Conservation (phyloP, 768 basidiomycete genomes). For the Tremella fuciformis region DNA sequence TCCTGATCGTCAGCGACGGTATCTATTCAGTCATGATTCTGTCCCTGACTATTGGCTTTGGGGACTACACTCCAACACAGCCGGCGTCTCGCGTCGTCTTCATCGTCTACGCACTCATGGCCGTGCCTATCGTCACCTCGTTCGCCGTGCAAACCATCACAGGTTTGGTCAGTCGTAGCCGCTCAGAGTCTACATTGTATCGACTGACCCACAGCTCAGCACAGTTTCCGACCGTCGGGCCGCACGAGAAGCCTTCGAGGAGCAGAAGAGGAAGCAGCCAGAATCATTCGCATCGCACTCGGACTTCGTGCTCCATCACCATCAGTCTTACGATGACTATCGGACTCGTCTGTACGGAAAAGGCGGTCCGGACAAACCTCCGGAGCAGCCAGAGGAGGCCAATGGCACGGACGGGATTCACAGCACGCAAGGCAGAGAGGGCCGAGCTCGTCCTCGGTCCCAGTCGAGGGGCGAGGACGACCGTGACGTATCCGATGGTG, state of each 20-base stretch:
- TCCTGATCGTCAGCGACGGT: not conserved
- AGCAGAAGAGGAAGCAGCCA: slow-evolving; percentile 10
- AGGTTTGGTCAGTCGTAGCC: slow-evolving; percentile 29
- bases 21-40: slow-evolving; percentile 32
- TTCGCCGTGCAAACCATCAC: slow-evolving; percentile 50
- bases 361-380: not conserved
- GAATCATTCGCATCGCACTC: slow-evolving; percentile 39
- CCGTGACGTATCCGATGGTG: not conserved
- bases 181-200: not conserved
- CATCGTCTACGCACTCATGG: slow-evolving; percentile 48
- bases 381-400: too few species aligned
- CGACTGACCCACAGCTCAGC: slow-evolving; percentile 22
- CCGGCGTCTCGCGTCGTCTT: slow-evolving; percentile 48
- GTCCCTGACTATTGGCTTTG: slow-evolving; percentile 44
- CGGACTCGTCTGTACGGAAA: slow-evolving; percentile 13
- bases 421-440: too few species aligned
- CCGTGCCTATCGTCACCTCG: slow-evolving; percentile 52
- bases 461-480: not conserved
- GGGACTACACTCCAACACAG: slow-evolving; percentile 41
- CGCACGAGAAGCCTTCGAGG: slow-evolving; percentile 15
- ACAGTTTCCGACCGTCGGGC: slow-evolving; percentile 33
- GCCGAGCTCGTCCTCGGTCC: too few species aligned
- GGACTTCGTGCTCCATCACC: slow-evolving; percentile 38
- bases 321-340: slow-evolving; percentile 26
- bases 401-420: too few species aligned